phyloP scores from a whole-genome alignment of 2,329 filamentous ascomycete species.

The Neurospora sp. region DNA sequence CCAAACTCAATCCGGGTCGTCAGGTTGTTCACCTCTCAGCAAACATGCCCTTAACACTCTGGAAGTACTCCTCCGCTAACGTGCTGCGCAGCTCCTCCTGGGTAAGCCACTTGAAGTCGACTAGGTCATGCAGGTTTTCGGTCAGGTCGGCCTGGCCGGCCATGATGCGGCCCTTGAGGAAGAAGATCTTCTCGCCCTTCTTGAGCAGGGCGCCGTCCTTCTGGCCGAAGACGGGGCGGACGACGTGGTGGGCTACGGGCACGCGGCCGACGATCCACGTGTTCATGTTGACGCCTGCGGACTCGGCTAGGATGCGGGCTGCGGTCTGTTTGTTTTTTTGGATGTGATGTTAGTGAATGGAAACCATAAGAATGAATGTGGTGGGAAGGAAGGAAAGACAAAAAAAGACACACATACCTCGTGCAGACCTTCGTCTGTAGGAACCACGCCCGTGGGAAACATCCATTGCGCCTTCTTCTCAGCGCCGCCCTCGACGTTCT shows the following conservation, averaged over 20 bases:
- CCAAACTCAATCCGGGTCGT: no score
- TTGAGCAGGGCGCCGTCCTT: constrained; percentile 29
- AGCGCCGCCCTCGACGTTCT: not conserved
- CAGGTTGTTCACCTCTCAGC: constrained; percentile 49
- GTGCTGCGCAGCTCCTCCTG: constrained; percentile 73
- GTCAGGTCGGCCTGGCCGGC: constrained; percentile 82
- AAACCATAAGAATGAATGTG: not conserved
- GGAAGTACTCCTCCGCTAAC: constrained; percentile 62
- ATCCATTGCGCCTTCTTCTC: constrained; percentile 56
- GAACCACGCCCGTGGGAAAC: constrained; percentile 67
- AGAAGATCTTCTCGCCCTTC: constrained; percentile 76
- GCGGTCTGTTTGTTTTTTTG: constrained; percentile 55
- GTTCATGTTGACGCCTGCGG: constrained; percentile 93
- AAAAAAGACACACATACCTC: constrained; percentile 49
- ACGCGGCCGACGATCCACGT: constrained; percentile 93
- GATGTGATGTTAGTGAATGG: not conserved
- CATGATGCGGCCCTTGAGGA: constrained; percentile 94
- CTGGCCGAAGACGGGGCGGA: constrained; percentile 35
- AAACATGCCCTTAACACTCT: constrained; percentile 72
- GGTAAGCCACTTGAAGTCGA: constrained; percentile 86
- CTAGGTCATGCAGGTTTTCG: constrained; percentile 60
- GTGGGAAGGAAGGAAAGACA: not conserved
- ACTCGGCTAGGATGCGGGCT: constrained; percentile 63
- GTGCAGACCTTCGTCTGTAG: constrained; percentile 66
- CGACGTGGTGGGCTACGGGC: constrained; percentile 71